These are phyloP conservation scores for Casuarina equisetifolia DNA, from an alignment of 306 rosid genomes.

Conservation along the genomic window DNA sequence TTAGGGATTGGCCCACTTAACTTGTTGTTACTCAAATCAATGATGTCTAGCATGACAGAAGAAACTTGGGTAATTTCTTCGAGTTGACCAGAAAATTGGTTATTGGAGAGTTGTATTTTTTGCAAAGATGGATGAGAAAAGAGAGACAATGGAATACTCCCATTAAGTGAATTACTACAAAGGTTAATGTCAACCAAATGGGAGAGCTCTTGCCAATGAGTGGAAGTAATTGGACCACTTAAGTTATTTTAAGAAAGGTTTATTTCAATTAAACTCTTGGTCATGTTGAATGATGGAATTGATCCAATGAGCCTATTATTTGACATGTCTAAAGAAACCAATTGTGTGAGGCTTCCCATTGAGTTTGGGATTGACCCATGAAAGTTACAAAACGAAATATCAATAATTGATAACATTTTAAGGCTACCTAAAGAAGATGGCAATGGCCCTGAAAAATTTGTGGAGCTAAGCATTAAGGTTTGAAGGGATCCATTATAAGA, in stretches of 20 bases:
- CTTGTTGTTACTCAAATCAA: conserved; percentile 4
- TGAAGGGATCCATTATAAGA: conserved; percentile 13
- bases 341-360: conserved; percentile 28
- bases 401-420: conserved; percentile 21
- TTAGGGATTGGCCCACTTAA: conserved; percentile 9
- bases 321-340: conserved; percentile 34
- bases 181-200: conserved; percentile 22
- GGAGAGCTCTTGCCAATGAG: conserved; percentile 17
- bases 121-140: conserved; percentile 26
- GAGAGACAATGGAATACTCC: conserved; percentile 28
- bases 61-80: conserved; percentile 16
- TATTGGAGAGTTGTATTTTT: conserved; percentile 13
- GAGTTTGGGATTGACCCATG: conserved; percentile 34
- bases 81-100: conserved; percentile 27
- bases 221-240: conserved; percentile 10
- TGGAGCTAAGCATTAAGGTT: neutral
- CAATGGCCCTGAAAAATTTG: conserved; percentile 35
- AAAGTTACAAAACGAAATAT: conserved; percentile 31
- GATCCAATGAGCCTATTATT: conserved; percentile 31
- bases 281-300: conserved; percentile 38
- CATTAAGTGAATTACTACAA: conserved; percentile 23
- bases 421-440: conserved; percentile 27
- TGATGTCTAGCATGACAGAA: neutral
- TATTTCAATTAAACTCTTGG: conserved; percentile 27
- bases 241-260: conserved; percentile 28